Evolutionary conservation across 805 yeast genomes (phyloP).

Genomic region (Lipomyces kockii): DNA sequence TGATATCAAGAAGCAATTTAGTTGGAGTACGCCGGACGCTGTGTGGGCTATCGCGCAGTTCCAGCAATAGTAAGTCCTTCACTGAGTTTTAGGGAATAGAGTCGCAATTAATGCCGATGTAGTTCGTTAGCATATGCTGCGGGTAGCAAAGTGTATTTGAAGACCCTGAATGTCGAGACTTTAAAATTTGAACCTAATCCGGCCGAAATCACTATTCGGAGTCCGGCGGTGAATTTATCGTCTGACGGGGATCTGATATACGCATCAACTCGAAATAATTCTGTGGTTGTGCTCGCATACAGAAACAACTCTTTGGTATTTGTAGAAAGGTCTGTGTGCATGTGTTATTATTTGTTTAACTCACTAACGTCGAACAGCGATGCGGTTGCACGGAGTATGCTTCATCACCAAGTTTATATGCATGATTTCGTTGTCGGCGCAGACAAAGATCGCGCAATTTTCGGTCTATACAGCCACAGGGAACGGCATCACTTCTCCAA

Average conservation of each 20-base stretch:
- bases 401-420: constrained; percentile 15
- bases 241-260: constrained; percentile 13
- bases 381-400: constrained; percentile 22
- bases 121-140: constrained; percentile 28
- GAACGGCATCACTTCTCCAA: constrained; percentile 18
- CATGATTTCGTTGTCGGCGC: constrained; percentile 20
- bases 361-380: constrained; percentile 22
- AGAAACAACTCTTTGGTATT: constrained; percentile 6
- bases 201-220: constrained; percentile 18
- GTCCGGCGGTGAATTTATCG: constrained; percentile 21
- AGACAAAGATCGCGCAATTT: constrained; percentile 26
- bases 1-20: constrained; percentile 21
- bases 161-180: constrained; percentile 17
- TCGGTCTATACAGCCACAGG: constrained; percentile 23
- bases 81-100: neutral
- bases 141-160: constrained; percentile 20
- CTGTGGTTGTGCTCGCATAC: constrained; percentile 16
- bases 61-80: constrained; percentile 1
- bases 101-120: neutral
- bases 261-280: constrained; percentile 27
- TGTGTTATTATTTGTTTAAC: neutral
- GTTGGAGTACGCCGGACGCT: constrained; percentile 25
- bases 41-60: constrained; percentile 26
- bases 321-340: constrained; percentile 18
- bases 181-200: constrained; percentile 14